Evolutionary conservation across 352 stramenopile genomes (phyloP).

Genomic region (Aphanomyces cochlioides): DNA sequence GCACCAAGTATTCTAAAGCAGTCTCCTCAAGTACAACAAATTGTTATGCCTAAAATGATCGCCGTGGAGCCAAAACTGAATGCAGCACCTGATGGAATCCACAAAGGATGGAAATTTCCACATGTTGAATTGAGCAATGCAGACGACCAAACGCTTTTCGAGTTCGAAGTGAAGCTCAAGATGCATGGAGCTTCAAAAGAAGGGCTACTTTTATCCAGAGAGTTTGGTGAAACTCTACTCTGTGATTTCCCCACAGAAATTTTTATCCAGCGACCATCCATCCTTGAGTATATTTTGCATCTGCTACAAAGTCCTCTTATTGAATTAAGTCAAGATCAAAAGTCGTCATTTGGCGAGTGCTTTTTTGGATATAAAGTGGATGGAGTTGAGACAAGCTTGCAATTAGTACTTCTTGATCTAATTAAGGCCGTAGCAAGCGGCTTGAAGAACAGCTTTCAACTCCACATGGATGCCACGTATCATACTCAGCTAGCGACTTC

Average conservation of each 20-base stretch:
- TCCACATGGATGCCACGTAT: constrained; percentile 12
- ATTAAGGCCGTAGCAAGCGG: not conserved
- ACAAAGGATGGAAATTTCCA: constrained; percentile 57
- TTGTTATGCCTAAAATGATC: too few relatives aligned
- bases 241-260: constrained; percentile 63
- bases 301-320: constrained; percentile 63
- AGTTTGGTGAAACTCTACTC: constrained; percentile 52
- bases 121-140: constrained; percentile 45
- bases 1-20: too few relatives aligned
- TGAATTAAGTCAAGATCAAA: not conserved
- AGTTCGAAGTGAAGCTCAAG: constrained; percentile 71
- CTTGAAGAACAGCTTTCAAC: constrained; percentile 1
- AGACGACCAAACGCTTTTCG: constrained; percentile 73
- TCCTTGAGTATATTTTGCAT: constrained; percentile 60
- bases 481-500: not conserved
- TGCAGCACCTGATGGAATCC: too few relatives aligned
- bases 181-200: constrained; percentile 47
- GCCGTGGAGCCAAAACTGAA: too few relatives aligned
- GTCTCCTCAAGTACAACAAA: too few relatives aligned
- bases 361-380: constrained; percentile 8
- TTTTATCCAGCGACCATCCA: constrained; percentile 58
- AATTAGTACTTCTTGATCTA: not conserved
- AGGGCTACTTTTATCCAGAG: constrained; percentile 48
- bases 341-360: not conserved
- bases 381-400: not conserved